These are phyloP conservation scores for Clarireedia hainanense DNA, from an alignment of 2,329 filamentous ascomycete genomes.

Conservation along the genomic window DNA sequence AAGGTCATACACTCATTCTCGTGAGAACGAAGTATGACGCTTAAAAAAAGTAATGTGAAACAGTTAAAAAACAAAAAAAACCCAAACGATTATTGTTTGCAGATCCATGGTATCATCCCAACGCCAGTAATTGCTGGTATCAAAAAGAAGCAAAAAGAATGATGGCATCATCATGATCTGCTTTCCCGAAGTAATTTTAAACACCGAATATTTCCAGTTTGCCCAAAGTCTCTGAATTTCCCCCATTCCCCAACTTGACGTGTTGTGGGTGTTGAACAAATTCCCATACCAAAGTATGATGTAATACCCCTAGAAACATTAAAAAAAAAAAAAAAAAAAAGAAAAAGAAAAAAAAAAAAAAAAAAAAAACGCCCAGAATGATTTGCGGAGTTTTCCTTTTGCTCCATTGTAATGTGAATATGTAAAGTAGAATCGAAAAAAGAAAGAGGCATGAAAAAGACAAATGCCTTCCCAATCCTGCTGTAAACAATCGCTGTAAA, in stretches of 20 bases:
- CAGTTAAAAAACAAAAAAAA: constrained; percentile 10
- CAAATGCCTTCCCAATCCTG: constrained; percentile 5
- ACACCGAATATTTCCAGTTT: constrained; percentile 5
- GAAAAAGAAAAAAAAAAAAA: neutral
- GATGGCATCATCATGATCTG: constrained; percentile 13
- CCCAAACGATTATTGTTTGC: constrained; percentile 7
- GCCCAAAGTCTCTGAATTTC: neutral
- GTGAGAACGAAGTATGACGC: constrained; percentile 12
- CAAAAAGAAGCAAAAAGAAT: constrained; percentile 15
- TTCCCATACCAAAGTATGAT: constrained; percentile 2
- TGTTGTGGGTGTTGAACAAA: constrained; percentile 1
- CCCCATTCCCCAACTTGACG: neutral
- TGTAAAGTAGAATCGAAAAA: neutral
- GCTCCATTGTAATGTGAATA: constrained; percentile 4
- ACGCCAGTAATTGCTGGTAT: constrained; percentile 20
- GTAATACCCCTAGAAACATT: neutral
- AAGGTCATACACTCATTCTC: neutral
- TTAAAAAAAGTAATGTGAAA: neutral
- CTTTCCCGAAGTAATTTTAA: constrained; percentile 14
- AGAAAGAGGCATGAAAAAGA: constrained; percentile 1
- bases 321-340: neutral
- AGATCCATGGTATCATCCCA: constrained; percentile 28
- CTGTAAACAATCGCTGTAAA: constrained; percentile 9
- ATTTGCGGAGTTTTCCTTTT: neutral
- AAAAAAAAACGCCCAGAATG: constrained; percentile 1